Evolutionary conservation across 1,139 yeast species (phyloP), one percentile per base, ranked within the genome.

Genomic region (Geotrichum klebahnii): DNA sequence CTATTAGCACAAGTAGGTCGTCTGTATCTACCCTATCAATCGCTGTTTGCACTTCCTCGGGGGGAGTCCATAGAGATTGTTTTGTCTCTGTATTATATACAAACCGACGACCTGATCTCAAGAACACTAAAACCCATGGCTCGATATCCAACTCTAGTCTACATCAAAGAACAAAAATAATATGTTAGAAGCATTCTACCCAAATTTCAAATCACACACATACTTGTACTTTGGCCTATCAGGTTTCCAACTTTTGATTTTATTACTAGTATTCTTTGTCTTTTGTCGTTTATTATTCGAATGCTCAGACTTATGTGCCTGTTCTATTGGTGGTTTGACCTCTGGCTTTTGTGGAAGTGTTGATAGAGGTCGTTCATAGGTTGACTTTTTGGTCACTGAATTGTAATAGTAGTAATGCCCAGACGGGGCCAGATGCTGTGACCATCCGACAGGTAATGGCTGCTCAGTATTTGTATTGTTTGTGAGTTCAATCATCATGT

Each of bases 81-180:
- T 57, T 57, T 0, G 71, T 63, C 3, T 48, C 54, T 2, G 43
- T 46, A 55, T 76, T 68, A 53, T 72, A 67, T 41, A 71, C 77
- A 59, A 74, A 78, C 56, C 76, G 72, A 3, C 69, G 56, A 0
- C 82, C 83, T 1, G 67, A 62, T 22, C 64, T 63, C 12, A 75
- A 67, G 20, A 78, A 67, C 1, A 78, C 67, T 38, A 77, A 55
- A 5, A 59, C 45, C 81, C 81, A 78, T 2, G 65, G 61, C 22
- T 55, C 55, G 8, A 50, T 52, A 9, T 56, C 61, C 24, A 39
- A 26, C 24, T 50, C 44, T 17, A 36, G 32, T 22, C 41, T 28
- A 23, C n/a, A n/a, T 19, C n/a, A 2, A 31, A 37, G 14, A 29
- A 12, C 1, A 2, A 22, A 2, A 31, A 37, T 28, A 29, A 12